These are phyloP conservation scores for Phialophora verrucosa DNA, from an alignment of 2,329 filamentous ascomycete genomes.

Conservation along the genomic window DNA sequence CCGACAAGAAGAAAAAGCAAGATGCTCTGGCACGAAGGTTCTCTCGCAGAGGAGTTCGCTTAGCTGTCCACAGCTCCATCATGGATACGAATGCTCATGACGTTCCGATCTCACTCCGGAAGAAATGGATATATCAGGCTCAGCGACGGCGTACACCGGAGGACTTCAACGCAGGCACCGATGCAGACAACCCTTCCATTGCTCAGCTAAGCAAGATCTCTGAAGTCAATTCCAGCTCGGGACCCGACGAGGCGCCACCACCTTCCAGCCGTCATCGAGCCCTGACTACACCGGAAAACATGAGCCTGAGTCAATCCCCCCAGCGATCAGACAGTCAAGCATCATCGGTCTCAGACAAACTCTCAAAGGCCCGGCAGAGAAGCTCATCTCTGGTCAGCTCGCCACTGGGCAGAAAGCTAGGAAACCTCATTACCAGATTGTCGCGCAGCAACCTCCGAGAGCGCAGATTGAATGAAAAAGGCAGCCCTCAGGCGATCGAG, in stretches of 20 bases:
- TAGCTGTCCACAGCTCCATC: constrained; percentile 39
- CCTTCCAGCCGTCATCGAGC: not conserved
- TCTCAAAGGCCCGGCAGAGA: constrained; percentile 26
- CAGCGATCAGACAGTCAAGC: not conserved
- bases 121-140: constrained; percentile 38
- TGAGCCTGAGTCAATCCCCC: not conserved
- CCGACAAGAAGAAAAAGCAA: constrained; percentile 15
- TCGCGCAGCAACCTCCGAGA: constrained; percentile 15
- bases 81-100: constrained; percentile 37
- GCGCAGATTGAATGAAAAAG: constrained; percentile 4
- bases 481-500: not conserved
- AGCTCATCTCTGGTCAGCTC: constrained; percentile 22
- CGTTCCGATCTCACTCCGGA: constrained; percentile 33
- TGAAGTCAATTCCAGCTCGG: constrained; percentile 30
- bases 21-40: constrained; percentile 31
- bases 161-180: not conserved
- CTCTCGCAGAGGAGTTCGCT: constrained; percentile 36
- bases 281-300: constrained; percentile 11
- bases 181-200: constrained; percentile 19
- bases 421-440: constrained; percentile 24
- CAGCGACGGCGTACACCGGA: constrained; percentile 13
- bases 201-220: constrained; percentile 36
- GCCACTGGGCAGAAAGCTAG: constrained; percentile 24
- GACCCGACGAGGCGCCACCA: constrained; percentile 6
- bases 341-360: constrained; percentile 6